Conservation (phyloP, 768 basidiomycete species). For the Rhizopogon roseolus region DNA sequence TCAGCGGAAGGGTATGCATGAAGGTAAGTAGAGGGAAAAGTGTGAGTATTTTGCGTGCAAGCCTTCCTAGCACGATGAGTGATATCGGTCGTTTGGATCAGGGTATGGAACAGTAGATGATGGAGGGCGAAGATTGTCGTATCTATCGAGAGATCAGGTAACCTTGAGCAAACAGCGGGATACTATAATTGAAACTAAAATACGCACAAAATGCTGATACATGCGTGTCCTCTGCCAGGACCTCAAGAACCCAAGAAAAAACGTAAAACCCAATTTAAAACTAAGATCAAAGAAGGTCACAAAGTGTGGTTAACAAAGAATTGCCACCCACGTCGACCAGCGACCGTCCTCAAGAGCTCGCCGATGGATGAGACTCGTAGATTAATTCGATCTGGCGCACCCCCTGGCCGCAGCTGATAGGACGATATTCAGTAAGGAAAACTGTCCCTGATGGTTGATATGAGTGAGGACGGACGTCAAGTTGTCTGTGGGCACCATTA, state of each 20-base stretch:
- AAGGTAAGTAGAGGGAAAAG: neutral
- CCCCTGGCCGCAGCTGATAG: conserved; percentile 16
- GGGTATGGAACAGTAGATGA: neutral
- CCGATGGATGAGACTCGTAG: conserved; percentile 7
- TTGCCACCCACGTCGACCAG: conserved; percentile 18
- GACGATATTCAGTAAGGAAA: conserved; percentile 18
- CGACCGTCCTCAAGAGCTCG: conserved; percentile 17
- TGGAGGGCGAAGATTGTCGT: neutral
- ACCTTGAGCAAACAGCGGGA: no score
- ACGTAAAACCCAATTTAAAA: conserved; percentile 18
- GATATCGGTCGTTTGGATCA: neutral
- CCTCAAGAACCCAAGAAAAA: conserved; percentile 17
- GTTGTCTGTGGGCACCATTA: neutral
- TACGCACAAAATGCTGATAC: neutral
- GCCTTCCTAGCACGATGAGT: neutral
- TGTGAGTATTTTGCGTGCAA: neutral
- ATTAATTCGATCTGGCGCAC: conserved; percentile 4
- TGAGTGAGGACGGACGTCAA: conserved; percentile 1
- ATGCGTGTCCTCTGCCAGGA: conserved; percentile 13
- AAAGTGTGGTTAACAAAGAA: neutral
- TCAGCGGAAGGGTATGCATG: neutral
- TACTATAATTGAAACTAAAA: neutral
- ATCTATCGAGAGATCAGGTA: neutral
- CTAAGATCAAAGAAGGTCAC: conserved; percentile 9
- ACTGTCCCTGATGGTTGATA: conserved; percentile 1